These are phyloP conservation scores for Ceratocystis albifundus DNA, from an alignment of 2,329 filamentous ascomycete species.

Conservation along the genomic window DNA sequence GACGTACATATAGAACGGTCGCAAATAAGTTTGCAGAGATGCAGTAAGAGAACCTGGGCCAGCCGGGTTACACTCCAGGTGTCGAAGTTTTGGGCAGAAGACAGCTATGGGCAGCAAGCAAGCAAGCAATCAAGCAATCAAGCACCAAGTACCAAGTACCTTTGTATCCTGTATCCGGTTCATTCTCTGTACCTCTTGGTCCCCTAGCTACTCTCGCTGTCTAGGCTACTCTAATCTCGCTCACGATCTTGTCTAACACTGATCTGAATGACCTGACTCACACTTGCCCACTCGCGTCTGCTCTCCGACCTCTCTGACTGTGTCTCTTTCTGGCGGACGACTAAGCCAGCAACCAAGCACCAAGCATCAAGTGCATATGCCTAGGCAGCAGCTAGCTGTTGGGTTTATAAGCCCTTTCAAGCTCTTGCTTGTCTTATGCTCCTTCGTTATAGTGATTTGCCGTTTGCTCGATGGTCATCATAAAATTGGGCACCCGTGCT, in stretches of 20 bases:
- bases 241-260: constrained; percentile 2
- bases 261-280: background rate
- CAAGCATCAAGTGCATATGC: no score
- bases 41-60: no score
- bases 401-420: background rate
- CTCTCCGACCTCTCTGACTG: background rate
- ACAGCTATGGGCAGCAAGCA: background rate
- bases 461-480: background rate
- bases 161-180: background rate
- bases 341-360: background rate
- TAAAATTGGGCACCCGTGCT: constrained; percentile 1
- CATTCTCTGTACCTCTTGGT: background rate
- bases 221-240: constrained; percentile 6
- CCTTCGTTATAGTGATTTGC: background rate
- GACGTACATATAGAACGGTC: background rate
- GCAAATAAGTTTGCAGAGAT: no score
- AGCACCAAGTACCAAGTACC: background rate
- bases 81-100: no score
- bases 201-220: background rate
- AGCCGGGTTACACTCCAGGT: no score
- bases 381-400: background rate
- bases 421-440: background rate
- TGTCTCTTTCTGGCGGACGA: background rate
- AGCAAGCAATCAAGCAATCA: no score
- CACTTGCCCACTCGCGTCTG: background rate